Percentiles rank a stretch among this genome's conserved stretches.
phyloP scores from a whole-genome alignment of 768 basidiomycete species.

The Boletellus sp. region DNA sequence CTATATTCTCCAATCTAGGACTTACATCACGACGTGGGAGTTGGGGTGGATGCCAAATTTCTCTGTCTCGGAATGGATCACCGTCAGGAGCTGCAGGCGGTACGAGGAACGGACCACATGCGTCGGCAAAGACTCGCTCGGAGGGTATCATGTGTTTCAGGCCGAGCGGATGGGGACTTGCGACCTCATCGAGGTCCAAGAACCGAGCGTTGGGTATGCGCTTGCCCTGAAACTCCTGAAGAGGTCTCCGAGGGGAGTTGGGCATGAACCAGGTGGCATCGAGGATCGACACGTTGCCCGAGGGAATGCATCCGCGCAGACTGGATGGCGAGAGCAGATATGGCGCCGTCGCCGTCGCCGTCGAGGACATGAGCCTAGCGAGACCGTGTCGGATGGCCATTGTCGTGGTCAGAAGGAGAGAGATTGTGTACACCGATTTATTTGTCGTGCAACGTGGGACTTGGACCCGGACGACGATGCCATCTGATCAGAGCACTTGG shows the following conservation, averaged over 20 bases:
- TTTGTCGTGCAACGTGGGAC: slow-evolving; percentile 4
- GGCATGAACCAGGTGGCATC: slow-evolving; percentile 97
- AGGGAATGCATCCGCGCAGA: slow-evolving; percentile 37
- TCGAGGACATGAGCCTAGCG: slow-evolving; percentile 38
- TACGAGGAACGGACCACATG: slow-evolving; percentile 60
- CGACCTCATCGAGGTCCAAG: slow-evolving; percentile 78
- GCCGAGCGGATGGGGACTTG: slow-evolving; percentile 69
- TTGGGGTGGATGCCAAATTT: slow-evolving; percentile 66
- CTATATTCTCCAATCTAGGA: not conserved
- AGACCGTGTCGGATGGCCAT: slow-evolving; percentile 7
- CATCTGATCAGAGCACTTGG: slow-evolving; percentile 96
- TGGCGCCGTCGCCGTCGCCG: slow-evolving; percentile 35
- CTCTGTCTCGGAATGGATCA: slow-evolving; percentile 39
- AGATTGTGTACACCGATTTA: too few relatives aligned
- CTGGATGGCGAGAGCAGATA: slow-evolving; percentile 52
- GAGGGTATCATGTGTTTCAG: slow-evolving; percentile 94
- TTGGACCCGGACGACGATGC: slow-evolving; percentile 52
- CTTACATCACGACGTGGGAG: slow-evolving; percentile 79
- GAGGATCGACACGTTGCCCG: slow-evolving; percentile 39
- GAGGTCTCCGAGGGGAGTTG: slow-evolving; percentile 65
- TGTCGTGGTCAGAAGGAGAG: not conserved
- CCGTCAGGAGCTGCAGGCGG: slow-evolving; percentile 3
- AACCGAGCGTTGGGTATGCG: slow-evolving; percentile 71
- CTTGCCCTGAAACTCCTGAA: slow-evolving; percentile 62
- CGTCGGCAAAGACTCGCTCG: slow-evolving; percentile 63